A percentile compares a stretch with the other conserved stretches of the same genome.
phyloP scores from a whole-genome alignment of 1,139 yeast genomes.

The Kurtzmaniella natalensis region DNA sequence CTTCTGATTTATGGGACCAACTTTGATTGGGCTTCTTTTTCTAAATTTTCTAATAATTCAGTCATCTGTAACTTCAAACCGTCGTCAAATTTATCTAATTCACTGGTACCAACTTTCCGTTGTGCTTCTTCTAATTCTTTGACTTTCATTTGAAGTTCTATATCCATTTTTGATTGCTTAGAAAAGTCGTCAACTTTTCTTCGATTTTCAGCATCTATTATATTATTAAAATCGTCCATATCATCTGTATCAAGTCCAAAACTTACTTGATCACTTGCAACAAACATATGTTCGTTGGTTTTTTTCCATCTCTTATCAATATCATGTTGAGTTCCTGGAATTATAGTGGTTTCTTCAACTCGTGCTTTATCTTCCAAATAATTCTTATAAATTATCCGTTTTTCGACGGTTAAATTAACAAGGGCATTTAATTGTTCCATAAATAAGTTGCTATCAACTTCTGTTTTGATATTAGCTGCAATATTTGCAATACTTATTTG shows the following conservation, averaged over 20 bases:
- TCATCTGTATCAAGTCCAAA: constrained; percentile 62
- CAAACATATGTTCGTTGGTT: constrained; percentile 40
- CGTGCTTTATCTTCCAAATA: constrained; percentile 19
- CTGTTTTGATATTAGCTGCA: constrained; percentile 7
- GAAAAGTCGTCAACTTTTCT: not conserved
- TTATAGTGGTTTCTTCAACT: constrained; percentile 9
- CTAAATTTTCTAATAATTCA: constrained; percentile 1
- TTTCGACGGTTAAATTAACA: constrained; percentile 24
- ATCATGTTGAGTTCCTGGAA: constrained; percentile 22
- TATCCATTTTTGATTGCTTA: constrained; percentile 2
- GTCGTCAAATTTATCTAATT: constrained; percentile 24
- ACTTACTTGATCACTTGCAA: constrained; percentile 36
- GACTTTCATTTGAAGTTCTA: constrained; percentile 15
- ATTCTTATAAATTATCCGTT: constrained; percentile 33
- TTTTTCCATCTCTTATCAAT: constrained; percentile 49
- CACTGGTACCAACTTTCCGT: constrained; percentile 18
- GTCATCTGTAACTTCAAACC: constrained; percentile 9
- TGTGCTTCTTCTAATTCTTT: constrained; percentile 12
- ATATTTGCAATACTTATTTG: constrained; percentile 13
- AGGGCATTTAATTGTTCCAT: constrained; percentile 27
- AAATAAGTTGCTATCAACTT: constrained; percentile 23
- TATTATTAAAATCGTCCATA: constrained; percentile 51
- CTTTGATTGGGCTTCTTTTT: too few relatives aligned
- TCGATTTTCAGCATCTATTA: constrained; percentile 14
- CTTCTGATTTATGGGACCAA: too few relatives aligned